These are phyloP conservation scores for Mortierella sp. DNA, from an alignment of 371 early-diverging fungal genomes.

Conservation along the genomic window DNA sequence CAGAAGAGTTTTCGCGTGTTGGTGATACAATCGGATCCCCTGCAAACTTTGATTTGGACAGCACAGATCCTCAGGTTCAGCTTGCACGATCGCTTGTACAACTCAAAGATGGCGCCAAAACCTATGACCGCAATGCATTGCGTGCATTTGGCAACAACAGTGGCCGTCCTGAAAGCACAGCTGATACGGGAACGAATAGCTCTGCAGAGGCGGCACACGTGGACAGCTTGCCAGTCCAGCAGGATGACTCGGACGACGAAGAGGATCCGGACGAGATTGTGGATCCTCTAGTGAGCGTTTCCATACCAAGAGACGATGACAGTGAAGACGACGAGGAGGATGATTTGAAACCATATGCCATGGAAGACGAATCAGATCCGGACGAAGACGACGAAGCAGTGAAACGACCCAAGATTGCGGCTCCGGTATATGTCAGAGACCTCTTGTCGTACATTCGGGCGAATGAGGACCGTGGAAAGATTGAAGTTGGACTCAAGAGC, in stretches of 20 bases:
- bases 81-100: slow-evolving; percentile 29
- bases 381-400: slow-evolving; percentile 29
- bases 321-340: slow-evolving; percentile 19
- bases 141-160: not conserved
- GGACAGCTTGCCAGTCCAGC: not conserved
- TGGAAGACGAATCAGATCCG: slow-evolving; percentile 46
- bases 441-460: slow-evolving; percentile 31
- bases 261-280: slow-evolving; percentile 40
- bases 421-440: slow-evolving; percentile 34
- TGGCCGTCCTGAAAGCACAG: not conserved
- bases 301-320: slow-evolving; percentile 1
- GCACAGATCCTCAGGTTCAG: slow-evolving; percentile 15
- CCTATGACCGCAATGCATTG: slow-evolving; percentile 5
- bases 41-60: slow-evolving; percentile 39
- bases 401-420: slow-evolving; percentile 25
- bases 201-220: not conserved
- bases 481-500: slow-evolving; percentile 28
- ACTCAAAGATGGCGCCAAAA: slow-evolving; percentile 24
- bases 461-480: slow-evolving; percentile 40
- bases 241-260: slow-evolving; percentile 29
- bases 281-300: not conserved
- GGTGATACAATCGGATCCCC: slow-evolving; percentile 22
- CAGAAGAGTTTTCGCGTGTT: slow-evolving; percentile 37
- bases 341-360: slow-evolving; percentile 38
- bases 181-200: not conserved